A percentile compares a stretch with the other conserved stretches of the same genome.
phyloP scores from a whole-genome alignment of 352 stramenopile genomes.

The Phytopythium boreale region DNA sequence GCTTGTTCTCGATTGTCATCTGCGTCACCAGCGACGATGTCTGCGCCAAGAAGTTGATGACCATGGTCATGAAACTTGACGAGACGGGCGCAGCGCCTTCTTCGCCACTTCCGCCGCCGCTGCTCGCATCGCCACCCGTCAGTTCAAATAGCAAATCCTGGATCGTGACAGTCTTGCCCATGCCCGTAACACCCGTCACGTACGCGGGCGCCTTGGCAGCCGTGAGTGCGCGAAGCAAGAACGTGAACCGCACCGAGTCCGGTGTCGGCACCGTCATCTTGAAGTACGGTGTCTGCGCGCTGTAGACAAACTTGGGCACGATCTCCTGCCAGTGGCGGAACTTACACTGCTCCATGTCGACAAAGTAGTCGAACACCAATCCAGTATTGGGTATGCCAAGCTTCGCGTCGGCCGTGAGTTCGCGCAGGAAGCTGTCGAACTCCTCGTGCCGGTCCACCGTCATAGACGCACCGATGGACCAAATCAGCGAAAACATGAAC shows the following conservation, averaged over 20 bases:
- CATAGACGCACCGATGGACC: constrained; percentile 88
- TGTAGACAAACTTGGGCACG: constrained; percentile 71
- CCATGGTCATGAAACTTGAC: constrained; percentile 67
- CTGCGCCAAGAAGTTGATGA: constrained; percentile 92
- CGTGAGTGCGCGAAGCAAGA: constrained; percentile 47
- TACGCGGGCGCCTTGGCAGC: constrained; percentile 79
- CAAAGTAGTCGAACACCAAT: constrained; percentile 86
- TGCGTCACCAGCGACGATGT: constrained; percentile 89
- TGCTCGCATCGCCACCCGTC: constrained; percentile 15
- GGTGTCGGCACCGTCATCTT: constrained; percentile 80
- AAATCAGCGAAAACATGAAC: constrained; percentile 91
- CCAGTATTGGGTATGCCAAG: constrained; percentile 56
- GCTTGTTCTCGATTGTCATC: constrained; percentile 89
- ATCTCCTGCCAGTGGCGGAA: constrained; percentile 62
- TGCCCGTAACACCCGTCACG: constrained; percentile 87
- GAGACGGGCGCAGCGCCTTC: constrained; percentile 14
- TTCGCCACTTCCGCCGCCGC: constrained; percentile 18
- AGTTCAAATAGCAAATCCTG: constrained; percentile 72
- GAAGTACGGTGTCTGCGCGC: constrained; percentile 56
- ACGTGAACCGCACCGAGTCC: constrained; percentile 72
- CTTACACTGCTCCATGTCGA: constrained; percentile 50
- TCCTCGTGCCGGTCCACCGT: constrained; percentile 62
- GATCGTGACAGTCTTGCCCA: constrained; percentile 88
- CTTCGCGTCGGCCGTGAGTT: constrained; percentile 45
- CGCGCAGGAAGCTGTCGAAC: constrained; percentile 81